Evolutionary conservation across 2,329 filamentous ascomycete genomes (phyloP), one percentile per base, ranked within the genome.

Genomic region (Cordyceps pruinosa): DNA sequence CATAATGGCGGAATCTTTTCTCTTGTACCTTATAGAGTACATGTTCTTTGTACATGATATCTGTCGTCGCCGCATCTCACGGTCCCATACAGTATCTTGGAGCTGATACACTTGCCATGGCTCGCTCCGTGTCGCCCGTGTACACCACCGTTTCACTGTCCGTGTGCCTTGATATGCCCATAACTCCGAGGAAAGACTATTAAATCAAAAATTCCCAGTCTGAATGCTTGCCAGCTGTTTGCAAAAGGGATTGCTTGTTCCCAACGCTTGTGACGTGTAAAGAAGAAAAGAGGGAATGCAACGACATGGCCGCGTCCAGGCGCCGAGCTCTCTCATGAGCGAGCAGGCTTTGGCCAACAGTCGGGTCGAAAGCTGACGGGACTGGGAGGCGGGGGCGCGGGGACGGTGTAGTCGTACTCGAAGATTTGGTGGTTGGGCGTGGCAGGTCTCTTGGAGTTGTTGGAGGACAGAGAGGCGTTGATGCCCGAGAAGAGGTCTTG

Each of bases 331-430:
- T n/a, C 5, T 70, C 61, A 73, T 59, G 65, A 68, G 60, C 66
- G 69, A 45, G 69, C 56, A 23, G 67, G 66, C 35, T 70, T 68
- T 54, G 77, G 73, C 80, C 82, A 84, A 66, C 80, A 75, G 58
- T 85, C 81, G 25, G 72, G 69, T 30, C 80, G 77, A 66, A 84
- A 85, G 70, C 80, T 81, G 66, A 86, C 80, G 8, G 84, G 84
- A 63, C 80, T 84, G 13, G 84, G 82, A 21, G 84, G 84, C 13
- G 84, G 84, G 41, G 84, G 81, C 15, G 83, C 82, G n/a, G 84
- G 84, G 21, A 85, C 82, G 32, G 77, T 75, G 72, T 85, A 86
- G 69, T 86, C 83, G 58, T 80, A 73, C 64, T 83, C 79, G 61
- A 74, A 75, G 63, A 82, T 81, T 61, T 73, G 72, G 62, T 76